Evolutionary conservation across 768 basidiomycete genomes (phyloP).

Genomic region (Suillus subalutaceus): DNA sequence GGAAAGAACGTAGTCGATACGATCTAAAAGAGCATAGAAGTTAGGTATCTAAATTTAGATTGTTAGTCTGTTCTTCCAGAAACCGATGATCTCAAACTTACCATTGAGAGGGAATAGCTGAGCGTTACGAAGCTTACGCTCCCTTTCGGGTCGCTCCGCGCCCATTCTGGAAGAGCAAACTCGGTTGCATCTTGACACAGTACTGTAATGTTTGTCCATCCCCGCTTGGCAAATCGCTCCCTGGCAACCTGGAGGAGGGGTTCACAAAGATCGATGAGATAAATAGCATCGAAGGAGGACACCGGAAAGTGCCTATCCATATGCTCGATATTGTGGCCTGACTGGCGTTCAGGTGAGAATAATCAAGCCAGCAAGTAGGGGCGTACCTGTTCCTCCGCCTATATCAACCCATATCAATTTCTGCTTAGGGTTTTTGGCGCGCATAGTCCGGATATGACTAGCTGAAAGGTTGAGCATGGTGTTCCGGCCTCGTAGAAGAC

Average conservation of each 20-base stretch:
- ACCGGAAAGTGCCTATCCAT: conserved; percentile 68
- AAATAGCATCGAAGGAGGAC: conserved; percentile 64
- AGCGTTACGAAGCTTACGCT: conserved; percentile 56
- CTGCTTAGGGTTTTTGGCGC: conserved; percentile 40
- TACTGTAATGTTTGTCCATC: conserved; percentile 75
- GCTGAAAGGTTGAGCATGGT: conserved; percentile 74
- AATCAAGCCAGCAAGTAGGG: conserved; percentile 6
- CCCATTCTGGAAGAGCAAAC: conserved; percentile 66
- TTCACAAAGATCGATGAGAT: conserved; percentile 74
- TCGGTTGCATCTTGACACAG: conserved; percentile 73
- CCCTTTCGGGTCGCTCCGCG: conserved; percentile 52
- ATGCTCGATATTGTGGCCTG: conserved; percentile 70
- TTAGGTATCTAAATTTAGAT: conserved; percentile 50
- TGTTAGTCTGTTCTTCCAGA: neutral
- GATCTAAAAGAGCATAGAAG: conserved; percentile 68
- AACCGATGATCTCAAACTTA: conserved; percentile 20
- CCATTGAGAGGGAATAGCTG: conserved; percentile 64
- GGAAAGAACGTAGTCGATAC: conserved; percentile 65
- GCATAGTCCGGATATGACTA: conserved; percentile 57
- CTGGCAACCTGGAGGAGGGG: conserved; percentile 71
- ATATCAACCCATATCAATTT: conserved; percentile 78
- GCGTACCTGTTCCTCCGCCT: conserved; percentile 68
- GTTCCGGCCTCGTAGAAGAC: conserved; percentile 66
- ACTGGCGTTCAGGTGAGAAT: neutral
- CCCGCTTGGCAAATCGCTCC: conserved; percentile 62